Base-by-base conservation (phyloP, 2,329 filamentous ascomycete species). In the Ophidiomyces ophidiicola region DNA sequence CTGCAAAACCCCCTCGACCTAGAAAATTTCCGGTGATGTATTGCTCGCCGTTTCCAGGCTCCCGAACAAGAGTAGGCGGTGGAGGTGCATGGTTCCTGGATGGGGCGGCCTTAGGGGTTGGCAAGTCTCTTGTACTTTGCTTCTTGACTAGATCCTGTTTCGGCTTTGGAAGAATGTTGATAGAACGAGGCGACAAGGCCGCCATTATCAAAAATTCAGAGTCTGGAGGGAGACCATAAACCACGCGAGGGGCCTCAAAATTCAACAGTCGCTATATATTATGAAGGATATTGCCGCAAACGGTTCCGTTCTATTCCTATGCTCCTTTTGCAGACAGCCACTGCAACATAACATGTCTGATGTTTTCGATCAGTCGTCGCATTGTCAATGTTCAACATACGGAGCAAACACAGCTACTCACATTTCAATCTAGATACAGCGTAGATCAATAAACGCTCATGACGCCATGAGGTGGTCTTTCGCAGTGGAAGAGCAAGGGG, bases 1-100 rank as follows among this genome's bases (percentile, higher is more conserved):
- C 59, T 3, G 67, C 67, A 51, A 70, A 70, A 0, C 67, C 67
- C 25, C 67, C 67, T 50, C 68, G 69, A 1, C 67, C 67, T 12
- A 70, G 49, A 39, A 66, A 67, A 18, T 47, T 55, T 7, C 66
- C 67, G 1, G 62, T 66, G 2, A 57, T 48, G 44, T 69, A 70
- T 44, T 57, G 57, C 48, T 69, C 65, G 14, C 59, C 60, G 39
- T 60, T 55, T 14, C 57, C 64, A 4, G 67, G 67, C 44, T 69
- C 67, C 19, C 54, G 49, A 8, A 70, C 59, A 33, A 62, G 47
- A 8, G 60, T 44, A 17, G 66, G 66, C 8, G 66, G 66, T 24
- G 63, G 60, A 32, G 62, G 56, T 29, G 63, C 64, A 59, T 68
- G 63, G 44, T 58, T 65, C 49, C 61, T 63, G 5, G 57, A 55